These are phyloP conservation scores for Penicillium sp. DNA, from an alignment of 2,329 filamentous ascomycete genomes.

Conservation along the genomic window DNA sequence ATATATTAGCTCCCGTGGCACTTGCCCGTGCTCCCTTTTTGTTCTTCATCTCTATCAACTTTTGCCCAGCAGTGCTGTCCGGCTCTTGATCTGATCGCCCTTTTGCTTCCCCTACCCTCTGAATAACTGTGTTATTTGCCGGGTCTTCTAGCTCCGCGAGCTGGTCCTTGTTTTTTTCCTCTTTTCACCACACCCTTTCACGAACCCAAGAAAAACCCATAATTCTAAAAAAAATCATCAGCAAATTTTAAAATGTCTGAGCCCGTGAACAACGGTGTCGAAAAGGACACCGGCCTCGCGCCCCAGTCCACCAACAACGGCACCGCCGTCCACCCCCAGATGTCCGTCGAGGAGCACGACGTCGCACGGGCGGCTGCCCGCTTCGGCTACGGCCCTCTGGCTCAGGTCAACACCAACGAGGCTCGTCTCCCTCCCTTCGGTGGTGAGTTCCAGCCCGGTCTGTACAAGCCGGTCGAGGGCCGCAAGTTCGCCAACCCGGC, in stretches of 20 bases:
- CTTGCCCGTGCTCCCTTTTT: slow-evolving; percentile 4
- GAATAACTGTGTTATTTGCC: slow-evolving; percentile 26
- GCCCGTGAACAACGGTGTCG: slow-evolving; percentile 24
- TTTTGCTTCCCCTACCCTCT: background rate
- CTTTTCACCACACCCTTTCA: background rate
- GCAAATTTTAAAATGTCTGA: slow-evolving; percentile 24
- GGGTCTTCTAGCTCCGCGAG: slow-evolving; percentile 24
- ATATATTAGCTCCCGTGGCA: slow-evolving; percentile 21
- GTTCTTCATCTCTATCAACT: slow-evolving; percentile 12
- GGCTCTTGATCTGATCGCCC: slow-evolving; percentile 17
- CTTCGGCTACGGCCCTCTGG: slow-evolving; percentile 53
- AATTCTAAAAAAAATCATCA: background rate
- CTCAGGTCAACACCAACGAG: slow-evolving; percentile 48
- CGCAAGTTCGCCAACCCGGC: slow-evolving; percentile 78
- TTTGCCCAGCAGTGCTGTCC: slow-evolving; percentile 32
- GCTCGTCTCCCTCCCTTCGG: slow-evolving; percentile 62
- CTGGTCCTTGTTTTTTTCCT: slow-evolving; percentile 19
- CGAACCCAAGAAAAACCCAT: slow-evolving; percentile 3
- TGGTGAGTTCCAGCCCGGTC: slow-evolving; percentile 70
- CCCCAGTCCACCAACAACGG: slow-evolving; percentile 10
- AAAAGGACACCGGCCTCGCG: slow-evolving; percentile 31
- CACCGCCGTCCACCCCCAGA: slow-evolving; percentile 27
- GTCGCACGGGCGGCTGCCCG: slow-evolving; percentile 46
- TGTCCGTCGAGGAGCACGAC: slow-evolving; percentile 47
- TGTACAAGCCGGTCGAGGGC: slow-evolving; percentile 60